These are phyloP conservation scores for Zizania palustris DNA, from an alignment of 202 grass and related monocot species.

Conservation along the genomic window DNA sequence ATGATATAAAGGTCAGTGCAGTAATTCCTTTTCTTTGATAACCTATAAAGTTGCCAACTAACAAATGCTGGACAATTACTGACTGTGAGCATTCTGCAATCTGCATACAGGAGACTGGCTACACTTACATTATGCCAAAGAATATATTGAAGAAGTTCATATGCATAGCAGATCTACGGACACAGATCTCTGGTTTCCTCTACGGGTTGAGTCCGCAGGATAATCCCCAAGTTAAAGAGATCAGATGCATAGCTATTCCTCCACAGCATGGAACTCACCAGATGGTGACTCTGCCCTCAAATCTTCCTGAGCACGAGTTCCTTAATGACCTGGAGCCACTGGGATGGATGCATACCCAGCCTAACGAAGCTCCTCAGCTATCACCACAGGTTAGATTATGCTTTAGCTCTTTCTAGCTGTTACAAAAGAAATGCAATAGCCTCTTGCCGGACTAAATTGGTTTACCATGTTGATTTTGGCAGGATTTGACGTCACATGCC, in stretches of 20 bases:
- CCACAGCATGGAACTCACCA: constrained; percentile 97
- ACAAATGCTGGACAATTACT: constrained; percentile 24
- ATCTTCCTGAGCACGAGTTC: constrained; percentile 97
- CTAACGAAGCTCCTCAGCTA: constrained; percentile 94
- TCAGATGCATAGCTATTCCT: constrained; percentile 86
- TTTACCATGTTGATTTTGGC: constrained; percentile 34
- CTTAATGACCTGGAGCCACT: constrained; percentile 88
- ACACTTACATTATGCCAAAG: constrained; percentile 99
- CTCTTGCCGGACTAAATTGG: neutral
- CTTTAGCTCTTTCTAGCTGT: neutral
- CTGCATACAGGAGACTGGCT: constrained; percentile 88
- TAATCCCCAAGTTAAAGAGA: constrained; percentile 98
- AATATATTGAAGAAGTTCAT: constrained; percentile 99
- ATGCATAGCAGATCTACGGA: constrained; percentile 95
- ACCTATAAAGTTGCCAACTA: neutral
- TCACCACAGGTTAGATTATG: constrained; percentile 77
- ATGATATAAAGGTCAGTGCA: constrained; percentile 89
- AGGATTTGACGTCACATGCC: constrained; percentile 88
- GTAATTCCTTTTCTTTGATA: constrained; percentile 21
- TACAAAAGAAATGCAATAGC: neutral
- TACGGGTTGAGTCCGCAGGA: constrained; percentile 95
- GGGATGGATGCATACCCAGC: constrained; percentile 98
- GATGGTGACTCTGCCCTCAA: constrained; percentile 82
- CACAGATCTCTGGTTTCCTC: constrained; percentile 84
- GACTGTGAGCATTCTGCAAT: constrained; percentile 40